These are phyloP conservation scores for Furcasterigmium sp. DNA, from an alignment of 2,329 filamentous ascomycete genomes.

Conservation along the genomic window DNA sequence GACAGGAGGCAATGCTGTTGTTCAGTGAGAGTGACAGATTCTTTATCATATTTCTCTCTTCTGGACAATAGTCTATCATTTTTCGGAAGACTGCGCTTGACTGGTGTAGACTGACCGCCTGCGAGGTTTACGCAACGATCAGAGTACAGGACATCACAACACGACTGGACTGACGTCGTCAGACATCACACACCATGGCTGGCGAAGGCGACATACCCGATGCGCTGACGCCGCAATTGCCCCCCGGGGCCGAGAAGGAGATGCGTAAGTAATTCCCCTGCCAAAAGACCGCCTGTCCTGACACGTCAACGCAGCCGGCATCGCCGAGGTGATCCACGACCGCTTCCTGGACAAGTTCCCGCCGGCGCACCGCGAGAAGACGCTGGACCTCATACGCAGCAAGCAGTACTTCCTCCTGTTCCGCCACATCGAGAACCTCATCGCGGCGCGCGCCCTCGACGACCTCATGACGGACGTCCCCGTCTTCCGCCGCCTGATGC, in stretches of 20 bases:
- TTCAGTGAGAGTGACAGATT: too few relatives aligned
- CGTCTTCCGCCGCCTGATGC: conserved; percentile 3
- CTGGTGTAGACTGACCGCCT: too few relatives aligned
- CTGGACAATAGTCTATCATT: too few relatives aligned
- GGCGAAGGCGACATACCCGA: too few relatives aligned
- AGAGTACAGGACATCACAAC: not conserved
- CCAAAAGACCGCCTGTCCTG: not conserved
- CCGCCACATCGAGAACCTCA: conserved; percentile 7
- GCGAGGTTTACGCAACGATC: too few relatives aligned
- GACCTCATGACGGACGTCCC: not conserved
- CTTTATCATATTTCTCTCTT: too few relatives aligned
- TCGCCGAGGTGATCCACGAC: not conserved
- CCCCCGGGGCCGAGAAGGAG: not conserved
- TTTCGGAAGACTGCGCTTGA: too few relatives aligned
- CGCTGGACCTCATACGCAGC: conserved; percentile 1
- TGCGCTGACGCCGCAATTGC: too few relatives aligned
- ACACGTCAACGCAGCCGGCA: not conserved
- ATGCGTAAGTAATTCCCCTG: not conserved
- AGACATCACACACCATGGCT: too few relatives aligned
- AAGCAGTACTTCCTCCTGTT: conserved; percentile 6
- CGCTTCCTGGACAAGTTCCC: not conserved
- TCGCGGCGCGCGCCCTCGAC: conserved; percentile 6
- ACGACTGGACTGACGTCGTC: too few relatives aligned
- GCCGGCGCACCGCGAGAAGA: not conserved
- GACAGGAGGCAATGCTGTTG: too few relatives aligned